These are phyloP conservation scores for Begonia loranthoides DNA, from an alignment of 306 rosid species.

Conservation along the genomic window DNA sequence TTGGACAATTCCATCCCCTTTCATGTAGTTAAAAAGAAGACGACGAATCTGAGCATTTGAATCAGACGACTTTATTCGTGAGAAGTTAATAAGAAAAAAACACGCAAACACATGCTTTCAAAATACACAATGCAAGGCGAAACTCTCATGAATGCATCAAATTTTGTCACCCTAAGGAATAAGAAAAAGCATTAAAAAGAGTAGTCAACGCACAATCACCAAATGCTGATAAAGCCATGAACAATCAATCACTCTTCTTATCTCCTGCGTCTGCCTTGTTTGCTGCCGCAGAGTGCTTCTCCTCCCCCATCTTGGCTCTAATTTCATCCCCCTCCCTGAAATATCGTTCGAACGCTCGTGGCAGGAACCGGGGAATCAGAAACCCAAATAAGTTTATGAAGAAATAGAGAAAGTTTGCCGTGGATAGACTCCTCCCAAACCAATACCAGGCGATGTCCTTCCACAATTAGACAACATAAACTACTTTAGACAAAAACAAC, in stretches of 20 bases:
- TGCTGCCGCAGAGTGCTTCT: slow-evolving; percentile 22
- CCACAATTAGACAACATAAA: slow-evolving; percentile 7
- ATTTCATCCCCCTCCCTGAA: slow-evolving; percentile 41
- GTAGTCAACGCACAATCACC: too few species aligned
- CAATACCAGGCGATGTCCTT: slow-evolving; percentile 61
- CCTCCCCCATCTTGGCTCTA: slow-evolving; percentile 39
- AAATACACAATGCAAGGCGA: background rate
- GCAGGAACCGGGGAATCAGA: slow-evolving; percentile 68
- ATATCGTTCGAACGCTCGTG: slow-evolving; percentile 68
- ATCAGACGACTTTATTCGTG: too few species aligned
- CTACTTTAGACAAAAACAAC: too few species aligned
- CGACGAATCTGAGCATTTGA: too few species aligned
- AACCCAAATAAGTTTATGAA: slow-evolving; percentile 49
- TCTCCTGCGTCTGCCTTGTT: slow-evolving; percentile 12
- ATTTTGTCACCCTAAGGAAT: too few species aligned
- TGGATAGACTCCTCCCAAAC: slow-evolving; percentile 59
- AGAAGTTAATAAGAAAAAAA: too few species aligned
- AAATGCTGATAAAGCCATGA: too few species aligned
- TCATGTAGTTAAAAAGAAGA: too few species aligned
- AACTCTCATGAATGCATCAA: too few species aligned
- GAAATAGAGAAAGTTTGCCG: slow-evolving; percentile 44
- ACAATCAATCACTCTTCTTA: slow-evolving; percentile 21
- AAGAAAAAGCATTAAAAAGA: too few species aligned
- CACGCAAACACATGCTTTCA: background rate
- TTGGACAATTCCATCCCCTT: too few species aligned